Evolutionary conservation across 139 green algal genomes (phyloP).

Genomic region (Auxenochlorella pyrenoidosa): DNA sequence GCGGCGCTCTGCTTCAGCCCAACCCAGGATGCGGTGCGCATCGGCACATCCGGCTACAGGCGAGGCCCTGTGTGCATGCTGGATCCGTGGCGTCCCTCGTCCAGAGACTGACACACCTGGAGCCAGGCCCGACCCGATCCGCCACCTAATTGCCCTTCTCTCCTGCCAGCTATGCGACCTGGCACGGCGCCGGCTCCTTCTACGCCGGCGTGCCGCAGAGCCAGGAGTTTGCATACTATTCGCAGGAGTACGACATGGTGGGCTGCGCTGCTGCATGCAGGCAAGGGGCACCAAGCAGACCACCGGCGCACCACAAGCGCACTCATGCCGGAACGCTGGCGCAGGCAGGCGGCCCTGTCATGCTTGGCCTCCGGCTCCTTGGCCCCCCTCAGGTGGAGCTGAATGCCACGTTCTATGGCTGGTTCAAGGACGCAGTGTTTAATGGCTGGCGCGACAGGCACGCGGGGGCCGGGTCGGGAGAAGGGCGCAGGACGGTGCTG

Average conservation of each 20-base stretch:
- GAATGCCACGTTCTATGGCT: constrained; percentile 37
- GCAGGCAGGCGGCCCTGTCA: not conserved
- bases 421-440: constrained; percentile 6
- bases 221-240: constrained; percentile 21
- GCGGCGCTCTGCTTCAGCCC: not conserved
- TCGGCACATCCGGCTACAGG: constrained; percentile 30
- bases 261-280: no score
- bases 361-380: not conserved
- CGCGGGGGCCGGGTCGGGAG: not conserved
- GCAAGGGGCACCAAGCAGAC: no score
- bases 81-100: no score
- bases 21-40: not conserved
- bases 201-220: constrained; percentile 26
- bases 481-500: not conserved
- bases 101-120: no score
- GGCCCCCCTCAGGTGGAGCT: constrained; percentile 25
- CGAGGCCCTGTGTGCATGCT: not conserved
- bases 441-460: constrained; percentile 11
- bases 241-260: not conserved
- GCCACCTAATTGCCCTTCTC: not conserved
- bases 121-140: no score
- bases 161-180: constrained; percentile 13
- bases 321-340: not conserved
- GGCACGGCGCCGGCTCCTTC: not conserved
- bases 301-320: not conserved